Base-by-base conservation (phyloP, 73 alveolate species). In the Blepharisma stoltei region DNA sequence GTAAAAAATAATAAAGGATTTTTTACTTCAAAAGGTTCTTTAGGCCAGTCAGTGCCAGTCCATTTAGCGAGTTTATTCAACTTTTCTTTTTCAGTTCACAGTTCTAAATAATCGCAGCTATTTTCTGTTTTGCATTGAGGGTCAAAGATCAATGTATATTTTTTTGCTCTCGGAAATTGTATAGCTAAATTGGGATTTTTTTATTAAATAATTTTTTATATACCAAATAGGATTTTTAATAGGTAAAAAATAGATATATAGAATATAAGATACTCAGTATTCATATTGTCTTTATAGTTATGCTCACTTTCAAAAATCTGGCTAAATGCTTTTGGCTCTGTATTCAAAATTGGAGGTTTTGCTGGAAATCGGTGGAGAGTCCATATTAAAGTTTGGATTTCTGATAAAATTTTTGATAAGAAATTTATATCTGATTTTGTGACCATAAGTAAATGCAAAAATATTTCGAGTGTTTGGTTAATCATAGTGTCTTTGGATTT, bases 101-200 rank as follows among this genome's bases (percentile, higher is more conserved):
- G 67, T 52, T 20, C 23, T 52, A 52, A 52, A 52, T 52, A 52
- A 52, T 52, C 67, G 23, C 23, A 52, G 23, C 32, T 52, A 4
- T 20, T 52, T 52, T 52, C 67, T n/a, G 67, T 52, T 52, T 52
- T 52, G 67, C 67, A 52, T 52, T 52, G 67, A 52, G 67, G 67
- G 3, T 52, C 67, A 20, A 52, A 52, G 18, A n/a, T 52, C 18
- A 52, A 52, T n/a, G 67, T 32, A 32, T 32, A 32, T 32, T 32
- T 32, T 32, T 32, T 32, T 32, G 41, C 41, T 32, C 41, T 32
- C 3, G 41, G 41, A 32, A 32, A 32, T 32, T 32, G 41, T 32
- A 32, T n/a, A n/a, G n/a, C n/a, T n/a, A n/a, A n/a, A n/a, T n/a
- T n/a, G n/a, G n/a, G n/a, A n/a, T n/a, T n/a, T n/a, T n/a, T n/a